phyloP scores from a whole-genome alignment of 73 alveolate species.

The Tetrahymena borealis region DNA sequence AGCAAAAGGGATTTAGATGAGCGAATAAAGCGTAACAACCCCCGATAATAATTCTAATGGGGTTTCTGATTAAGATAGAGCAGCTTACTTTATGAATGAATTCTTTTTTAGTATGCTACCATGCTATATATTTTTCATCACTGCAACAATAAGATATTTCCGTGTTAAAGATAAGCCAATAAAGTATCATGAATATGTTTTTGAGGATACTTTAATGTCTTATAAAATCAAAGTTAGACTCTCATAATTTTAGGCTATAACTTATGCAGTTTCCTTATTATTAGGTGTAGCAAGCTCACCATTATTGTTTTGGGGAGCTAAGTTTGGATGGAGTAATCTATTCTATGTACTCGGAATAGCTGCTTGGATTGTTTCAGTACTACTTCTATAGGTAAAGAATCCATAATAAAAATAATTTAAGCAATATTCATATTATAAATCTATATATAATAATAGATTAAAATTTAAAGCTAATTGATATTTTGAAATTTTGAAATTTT shows the following conservation, averaged over 20 bases:
- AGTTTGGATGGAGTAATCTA: not conserved
- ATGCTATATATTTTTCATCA: not conserved
- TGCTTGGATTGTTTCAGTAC: not conserved
- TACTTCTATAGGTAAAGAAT: not conserved
- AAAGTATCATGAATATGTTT: not conserved
- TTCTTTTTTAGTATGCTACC: not conserved
- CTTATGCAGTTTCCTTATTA: not conserved
- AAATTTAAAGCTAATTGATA: no score
- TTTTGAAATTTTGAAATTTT: no score
- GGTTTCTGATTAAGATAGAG: no score
- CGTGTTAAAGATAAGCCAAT: not conserved
- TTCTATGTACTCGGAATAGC: not conserved
- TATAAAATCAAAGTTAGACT: not conserved
- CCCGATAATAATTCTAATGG: no score
- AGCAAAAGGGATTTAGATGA: no score
- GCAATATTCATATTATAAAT: no score
- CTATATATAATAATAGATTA: no score
- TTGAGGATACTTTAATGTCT: not conserved
- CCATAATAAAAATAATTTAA: not conserved
- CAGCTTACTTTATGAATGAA: not conserved
- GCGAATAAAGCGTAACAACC: no score
- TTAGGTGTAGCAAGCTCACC: not conserved
- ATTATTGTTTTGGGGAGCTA: not conserved
- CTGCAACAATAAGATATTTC: not conserved
- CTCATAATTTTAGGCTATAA: not conserved